phyloP scores from a whole-genome alignment of 2,329 filamentous ascomycete genomes.

The Fusarium metavorans region DNA sequence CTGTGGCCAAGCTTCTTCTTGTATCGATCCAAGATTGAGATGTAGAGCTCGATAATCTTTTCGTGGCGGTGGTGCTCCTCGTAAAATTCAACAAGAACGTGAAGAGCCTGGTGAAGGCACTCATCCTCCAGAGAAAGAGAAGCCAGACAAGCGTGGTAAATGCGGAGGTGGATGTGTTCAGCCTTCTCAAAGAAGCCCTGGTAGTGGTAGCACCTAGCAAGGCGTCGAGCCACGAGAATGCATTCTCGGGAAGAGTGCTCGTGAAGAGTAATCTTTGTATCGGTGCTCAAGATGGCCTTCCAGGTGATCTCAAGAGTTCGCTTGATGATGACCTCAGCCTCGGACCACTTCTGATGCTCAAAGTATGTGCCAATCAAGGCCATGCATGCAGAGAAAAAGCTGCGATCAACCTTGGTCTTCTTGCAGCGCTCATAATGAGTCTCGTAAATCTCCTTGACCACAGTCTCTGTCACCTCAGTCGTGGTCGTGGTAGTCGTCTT shows the following conservation, averaged over 20 bases:
- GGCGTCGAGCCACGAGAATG: conserved; percentile 48
- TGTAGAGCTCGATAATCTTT: conserved; percentile 52
- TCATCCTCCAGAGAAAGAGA: conserved; percentile 48
- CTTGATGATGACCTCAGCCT: conserved; percentile 51
- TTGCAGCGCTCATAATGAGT: conserved; percentile 51
- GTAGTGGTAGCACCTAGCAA: conserved; percentile 52
- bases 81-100: conserved; percentile 49
- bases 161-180: conserved; percentile 52
- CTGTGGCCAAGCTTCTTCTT: conserved; percentile 36
- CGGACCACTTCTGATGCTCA: conserved; percentile 48
- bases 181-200: conserved; percentile 53
- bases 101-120: conserved; percentile 45
- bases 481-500: conserved; percentile 49
- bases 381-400: conserved; percentile 51
- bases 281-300: conserved; percentile 50
- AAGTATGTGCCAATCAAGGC: conserved; percentile 50
- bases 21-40: conserved; percentile 50
- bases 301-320: conserved; percentile 54
- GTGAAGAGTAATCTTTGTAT: conserved; percentile 46
- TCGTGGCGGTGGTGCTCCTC: conserved; percentile 53
- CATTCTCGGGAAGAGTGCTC: conserved; percentile 50
- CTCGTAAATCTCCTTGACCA: conserved; percentile 52
- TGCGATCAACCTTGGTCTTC: conserved; percentile 47
- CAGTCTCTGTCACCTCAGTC: conserved; percentile 48
- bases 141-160: conserved; percentile 50